Percentiles rank a stretch among this genome's conserved stretches.
Evolutionary conservation across 306 rosid species (phyloP).

Genomic region (Senna tora): DNA sequence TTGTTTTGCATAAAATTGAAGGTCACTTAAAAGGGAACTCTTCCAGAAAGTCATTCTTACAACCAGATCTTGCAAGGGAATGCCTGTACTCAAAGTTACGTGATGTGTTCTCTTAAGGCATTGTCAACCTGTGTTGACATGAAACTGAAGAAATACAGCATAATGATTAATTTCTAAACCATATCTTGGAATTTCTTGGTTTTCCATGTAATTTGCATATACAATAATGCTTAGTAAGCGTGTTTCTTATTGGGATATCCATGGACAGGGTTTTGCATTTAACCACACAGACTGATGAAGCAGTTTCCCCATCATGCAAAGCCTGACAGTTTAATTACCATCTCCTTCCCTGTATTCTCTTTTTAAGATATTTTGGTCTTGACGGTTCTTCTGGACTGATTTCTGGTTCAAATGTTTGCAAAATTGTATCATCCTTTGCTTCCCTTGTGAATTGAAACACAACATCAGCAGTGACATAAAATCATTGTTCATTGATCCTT

Average conservation of each 20-base stretch:
- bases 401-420: constrained; percentile 13
- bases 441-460: constrained; percentile 6
- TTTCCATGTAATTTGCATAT: not conserved
- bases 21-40: not conserved
- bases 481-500: constrained; percentile 16
- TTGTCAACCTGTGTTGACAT: not conserved
- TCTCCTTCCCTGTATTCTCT: not conserved
- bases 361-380: not conserved
- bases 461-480: not conserved
- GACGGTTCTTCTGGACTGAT: not conserved
- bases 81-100: not conserved
- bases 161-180: not conserved
- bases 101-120: too few species aligned
- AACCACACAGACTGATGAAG: constrained; percentile 6
- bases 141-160: not conserved
- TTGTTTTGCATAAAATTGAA: constrained; percentile 1
- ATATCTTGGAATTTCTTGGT: not conserved
- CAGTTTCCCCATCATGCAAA: constrained; percentile 1
- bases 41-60: not conserved
- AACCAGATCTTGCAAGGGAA: not conserved
- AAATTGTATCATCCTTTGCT: constrained; percentile 16
- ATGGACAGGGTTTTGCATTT: constrained; percentile 15
- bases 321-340: constrained; percentile 11
- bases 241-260: not conserved
- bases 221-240: not conserved